Percentiles rank a stretch among this genome's conserved stretches.
These are phyloP conservation scores for Fusarium illudens DNA, from an alignment of 2,329 filamentous ascomycete species.

Conservation along the genomic window DNA sequence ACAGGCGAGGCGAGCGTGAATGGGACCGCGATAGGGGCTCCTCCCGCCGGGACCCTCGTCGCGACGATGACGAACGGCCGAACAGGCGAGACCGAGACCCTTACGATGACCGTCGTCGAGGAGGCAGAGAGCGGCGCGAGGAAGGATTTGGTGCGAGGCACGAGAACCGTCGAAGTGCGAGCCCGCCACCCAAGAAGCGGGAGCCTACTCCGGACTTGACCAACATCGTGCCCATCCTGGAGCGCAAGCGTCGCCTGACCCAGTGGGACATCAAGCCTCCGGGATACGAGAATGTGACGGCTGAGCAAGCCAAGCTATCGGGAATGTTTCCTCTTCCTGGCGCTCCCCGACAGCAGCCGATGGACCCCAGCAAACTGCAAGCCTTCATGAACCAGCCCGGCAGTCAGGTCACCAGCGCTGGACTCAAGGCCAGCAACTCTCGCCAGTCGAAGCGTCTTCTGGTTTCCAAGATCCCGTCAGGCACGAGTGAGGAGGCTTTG, in stretches of 20 bases:
- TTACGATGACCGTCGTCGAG: conserved; percentile 60
- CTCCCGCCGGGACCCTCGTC: conserved; percentile 67
- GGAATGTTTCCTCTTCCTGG: conserved; percentile 99
- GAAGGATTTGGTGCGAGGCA: conserved; percentile 48
- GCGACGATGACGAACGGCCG: conserved; percentile 70
- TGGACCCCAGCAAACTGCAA: conserved; percentile 93
- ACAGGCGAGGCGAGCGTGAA: conserved; percentile 74
- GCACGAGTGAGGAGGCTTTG: conserved; percentile 78
- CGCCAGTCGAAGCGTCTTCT: conserved; percentile 94
- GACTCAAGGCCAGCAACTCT: conserved; percentile 90
- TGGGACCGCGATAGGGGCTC: conserved; percentile 76
- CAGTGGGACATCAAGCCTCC: conserved; percentile 99
- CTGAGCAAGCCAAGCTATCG: conserved; percentile 97
- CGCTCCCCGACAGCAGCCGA: conserved; percentile 90
- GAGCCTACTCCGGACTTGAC: conserved; percentile 97
- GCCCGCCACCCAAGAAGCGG: conserved; percentile 85
- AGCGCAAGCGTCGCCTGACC: conserved; percentile 90
- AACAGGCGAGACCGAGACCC: conserved; percentile 66
- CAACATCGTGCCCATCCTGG: conserved; percentile 80
- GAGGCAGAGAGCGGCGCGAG: conserved; percentile 56
- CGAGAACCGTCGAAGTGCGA: conserved; percentile 74
- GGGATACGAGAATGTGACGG: conserved; percentile 97
- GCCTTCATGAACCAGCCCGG: conserved; percentile 94
- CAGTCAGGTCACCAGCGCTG: conserved; percentile 74
- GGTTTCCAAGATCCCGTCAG: conserved; percentile 80